Evolutionary conservation across 352 stramenopile genomes (phyloP).

Genomic region (Globisporangium takayamanum): DNA sequence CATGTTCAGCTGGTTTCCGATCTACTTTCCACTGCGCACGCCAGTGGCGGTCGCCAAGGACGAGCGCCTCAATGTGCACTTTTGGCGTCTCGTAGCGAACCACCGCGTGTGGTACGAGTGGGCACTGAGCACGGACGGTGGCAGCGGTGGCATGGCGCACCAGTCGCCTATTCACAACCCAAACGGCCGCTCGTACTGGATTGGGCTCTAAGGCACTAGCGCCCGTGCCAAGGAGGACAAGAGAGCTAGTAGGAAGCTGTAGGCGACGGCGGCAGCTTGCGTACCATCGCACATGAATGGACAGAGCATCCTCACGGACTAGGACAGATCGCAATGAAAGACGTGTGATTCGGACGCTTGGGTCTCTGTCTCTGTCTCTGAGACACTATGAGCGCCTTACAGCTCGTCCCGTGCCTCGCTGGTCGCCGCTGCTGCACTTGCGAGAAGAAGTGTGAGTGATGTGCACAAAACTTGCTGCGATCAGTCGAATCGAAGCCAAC

Average conservation of each 20-base stretch:
- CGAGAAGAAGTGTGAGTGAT: no score
- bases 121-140: slow-evolving; percentile 61
- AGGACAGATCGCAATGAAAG: no score
- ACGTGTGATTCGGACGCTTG: no score
- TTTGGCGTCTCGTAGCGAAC: slow-evolving; percentile 90
- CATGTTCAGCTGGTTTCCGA: slow-evolving; percentile 99
- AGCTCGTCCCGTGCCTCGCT: slow-evolving; percentile 19
- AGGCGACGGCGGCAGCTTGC: no score
- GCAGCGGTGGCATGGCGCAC: slow-evolving; percentile 9
- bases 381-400: background rate
- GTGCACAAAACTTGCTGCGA: no score
- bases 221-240: background rate
- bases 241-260: background rate
- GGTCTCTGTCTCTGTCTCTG: background rate
- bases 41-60: slow-evolving; percentile 82
- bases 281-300: no score
- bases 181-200: slow-evolving; percentile 94
- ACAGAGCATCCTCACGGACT: no score
- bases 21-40: slow-evolving; percentile 95
- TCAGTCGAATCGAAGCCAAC: no score
- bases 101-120: slow-evolving; percentile 99
- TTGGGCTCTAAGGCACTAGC: slow-evolving; percentile 76
- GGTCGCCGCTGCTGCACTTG: slow-evolving; percentile 10
- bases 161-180: slow-evolving; percentile 93
- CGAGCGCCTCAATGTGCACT: slow-evolving; percentile 79